Base-by-base conservation (phyloP, 140 eudicot genomes). In the Erigeron philadelphicus region DNA sequence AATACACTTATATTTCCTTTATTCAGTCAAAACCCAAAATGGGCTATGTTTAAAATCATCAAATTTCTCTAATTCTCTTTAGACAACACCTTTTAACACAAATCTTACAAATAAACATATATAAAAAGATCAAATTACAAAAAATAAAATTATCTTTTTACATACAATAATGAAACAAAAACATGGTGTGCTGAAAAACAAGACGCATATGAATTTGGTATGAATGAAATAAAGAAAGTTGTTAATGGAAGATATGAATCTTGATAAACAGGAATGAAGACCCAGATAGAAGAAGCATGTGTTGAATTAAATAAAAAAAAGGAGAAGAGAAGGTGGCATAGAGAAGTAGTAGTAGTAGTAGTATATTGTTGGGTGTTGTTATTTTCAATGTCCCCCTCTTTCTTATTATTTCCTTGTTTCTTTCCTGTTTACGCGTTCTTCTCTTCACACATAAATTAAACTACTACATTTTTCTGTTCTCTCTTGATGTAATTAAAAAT, bases 301-400 rank as follows among this genome's bases (percentile, higher is more conserved):
- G 69, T 61, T 61, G 68, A 61, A 61, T 61, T 72, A 60, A 53
- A 42, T 62, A 48, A 73, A 73, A 54, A 21, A 21, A 31, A 31
- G 40, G 13, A 71, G 44, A 52, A 59, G 76, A 61, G 23, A 18
- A 61, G 70, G 66, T 70, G 66, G 70, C 55, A 57, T 62, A 23
- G 5, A 49, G 16, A 66, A 73, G 66, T 21, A 21, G 25, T 21
- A 21, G 25, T 66, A 73, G 66, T 21, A 21, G 25, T 21, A 21
- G 25, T 66, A 64, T 64, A 42, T 73, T 64, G 72, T 73, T 73
- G 77, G 63, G 70, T 62, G 77, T 50, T 64, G 77, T 50, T 64
- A 50, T 62, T 72, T 73, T 73, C 78, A 73, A 64, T 73, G 72
- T 21, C 66, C 53, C 78, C 49, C 64, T 55, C 58, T 48, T 57